phyloP scores from a whole-genome alignment of 2,329 filamentous ascomycete genomes.

The Herpotrichia juniperi region DNA sequence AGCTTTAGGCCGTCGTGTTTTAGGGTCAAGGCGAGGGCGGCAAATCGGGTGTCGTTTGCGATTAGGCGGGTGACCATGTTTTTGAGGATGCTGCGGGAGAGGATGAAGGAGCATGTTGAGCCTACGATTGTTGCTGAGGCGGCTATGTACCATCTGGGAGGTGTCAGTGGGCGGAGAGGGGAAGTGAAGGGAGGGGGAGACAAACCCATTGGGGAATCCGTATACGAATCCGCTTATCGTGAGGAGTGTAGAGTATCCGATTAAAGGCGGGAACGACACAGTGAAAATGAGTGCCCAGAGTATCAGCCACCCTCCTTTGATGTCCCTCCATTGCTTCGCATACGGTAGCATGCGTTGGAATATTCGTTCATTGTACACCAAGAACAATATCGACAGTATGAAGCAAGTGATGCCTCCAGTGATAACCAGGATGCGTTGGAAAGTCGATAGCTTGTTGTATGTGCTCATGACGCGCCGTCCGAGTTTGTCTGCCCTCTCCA shows the following conservation, averaged over 20 bases:
- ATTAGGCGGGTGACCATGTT: conserved; percentile 80
- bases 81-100: conserved; percentile 79
- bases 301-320: conserved; percentile 74
- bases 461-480: conserved; percentile 54
- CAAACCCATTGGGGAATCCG: conserved; percentile 73
- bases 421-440: conserved; percentile 67
- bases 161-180: conserved; percentile 6
- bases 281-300: conserved; percentile 76
- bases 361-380: conserved; percentile 80
- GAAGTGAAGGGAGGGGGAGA: conserved; percentile 43
- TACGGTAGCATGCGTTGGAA: conserved; percentile 76
- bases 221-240: conserved; percentile 75
- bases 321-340: conserved; percentile 76
- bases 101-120: conserved; percentile 78
- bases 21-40: conserved; percentile 84
- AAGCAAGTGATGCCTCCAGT: conserved; percentile 58
- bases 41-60: conserved; percentile 82
- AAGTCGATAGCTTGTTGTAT: conserved; percentile 62
- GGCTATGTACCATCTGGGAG: conserved; percentile 80
- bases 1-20: conserved; percentile 90
- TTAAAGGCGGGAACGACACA: conserved; percentile 83
- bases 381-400: conserved; percentile 68
- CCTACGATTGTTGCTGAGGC: conserved; percentile 79
- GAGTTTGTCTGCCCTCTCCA: conserved; percentile 51
- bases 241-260: conserved; percentile 82